These are phyloP conservation scores for Lathyrus aphaca DNA, from an alignment of 306 rosid genomes.

Conservation along the genomic window DNA sequence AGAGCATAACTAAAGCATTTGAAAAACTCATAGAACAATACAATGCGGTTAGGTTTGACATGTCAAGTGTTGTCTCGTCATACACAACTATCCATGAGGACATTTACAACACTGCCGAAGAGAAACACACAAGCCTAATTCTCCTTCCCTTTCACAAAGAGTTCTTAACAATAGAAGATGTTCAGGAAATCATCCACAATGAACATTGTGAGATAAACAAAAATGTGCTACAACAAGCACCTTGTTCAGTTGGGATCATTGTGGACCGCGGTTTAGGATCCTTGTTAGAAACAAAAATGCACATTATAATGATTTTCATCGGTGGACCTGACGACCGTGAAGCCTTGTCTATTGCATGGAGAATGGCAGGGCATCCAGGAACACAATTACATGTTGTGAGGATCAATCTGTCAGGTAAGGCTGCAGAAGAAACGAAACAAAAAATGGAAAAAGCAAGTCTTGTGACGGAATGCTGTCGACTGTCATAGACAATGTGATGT, in stretches of 20 bases:
- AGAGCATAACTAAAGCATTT: constrained; percentile 32
- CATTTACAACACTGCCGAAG: constrained; percentile 38
- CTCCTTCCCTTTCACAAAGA: constrained; percentile 50
- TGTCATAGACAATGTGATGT: neutral
- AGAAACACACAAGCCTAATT: constrained; percentile 35
- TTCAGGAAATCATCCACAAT: neutral
- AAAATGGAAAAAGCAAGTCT: neutral
- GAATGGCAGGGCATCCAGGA: constrained; percentile 16
- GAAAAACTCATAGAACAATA: neutral
- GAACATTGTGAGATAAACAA: constrained; percentile 34
- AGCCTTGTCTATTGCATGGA: constrained; percentile 25
- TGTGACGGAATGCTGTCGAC: neutral
- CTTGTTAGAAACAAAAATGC: neutral
- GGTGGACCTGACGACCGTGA: constrained; percentile 42
- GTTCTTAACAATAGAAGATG: neutral
- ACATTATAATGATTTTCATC: constrained; percentile 32
- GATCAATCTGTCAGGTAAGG: constrained; percentile 34
- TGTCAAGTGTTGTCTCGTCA: constrained; percentile 22
- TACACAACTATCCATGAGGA: constrained; percentile 49
- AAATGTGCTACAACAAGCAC: constrained; percentile 35
- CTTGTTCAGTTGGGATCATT: constrained; percentile 47
- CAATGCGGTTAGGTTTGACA: constrained; percentile 32
- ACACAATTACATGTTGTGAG: constrained; percentile 43
- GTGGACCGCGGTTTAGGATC: constrained; percentile 39
- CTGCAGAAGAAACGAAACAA: neutral